These are phyloP conservation scores for Pseudotsuga menziesii DNA, from an alignment of 75 land plant species.

Conservation along the genomic window DNA sequence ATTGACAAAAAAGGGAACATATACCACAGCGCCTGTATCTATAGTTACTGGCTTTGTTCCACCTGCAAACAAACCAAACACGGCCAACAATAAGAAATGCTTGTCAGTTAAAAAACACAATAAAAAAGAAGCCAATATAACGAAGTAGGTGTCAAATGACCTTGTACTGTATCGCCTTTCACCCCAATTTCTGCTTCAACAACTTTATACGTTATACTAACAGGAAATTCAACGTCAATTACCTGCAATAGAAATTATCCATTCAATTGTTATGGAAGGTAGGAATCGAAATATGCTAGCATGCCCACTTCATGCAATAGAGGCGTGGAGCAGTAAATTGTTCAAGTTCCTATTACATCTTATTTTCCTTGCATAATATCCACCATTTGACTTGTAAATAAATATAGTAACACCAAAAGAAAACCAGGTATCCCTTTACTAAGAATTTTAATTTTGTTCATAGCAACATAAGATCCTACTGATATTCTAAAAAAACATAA, in stretches of 20 bases:
- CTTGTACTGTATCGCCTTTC: constrained; percentile 84
- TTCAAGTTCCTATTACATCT: not conserved
- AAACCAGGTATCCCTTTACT: not conserved
- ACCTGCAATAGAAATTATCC: constrained; percentile 34
- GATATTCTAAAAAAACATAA: not conserved
- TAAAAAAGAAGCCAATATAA: not conserved
- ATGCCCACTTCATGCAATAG: not conserved
- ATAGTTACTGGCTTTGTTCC: constrained; percentile 85
- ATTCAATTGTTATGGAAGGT: not conserved
- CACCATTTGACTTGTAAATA: not conserved
- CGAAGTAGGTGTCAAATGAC: constrained; percentile 23
- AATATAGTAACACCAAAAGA: not conserved
- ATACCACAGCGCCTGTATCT: constrained; percentile 87
- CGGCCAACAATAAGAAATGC: not conserved
- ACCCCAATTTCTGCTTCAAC: constrained; percentile 78
- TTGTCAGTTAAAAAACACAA: not conserved
- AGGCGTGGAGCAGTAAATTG: not conserved
- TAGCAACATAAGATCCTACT: not conserved
- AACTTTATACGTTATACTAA: constrained; percentile 66
- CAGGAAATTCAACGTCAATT: constrained; percentile 87
- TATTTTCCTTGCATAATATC: not conserved
- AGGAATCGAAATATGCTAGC: not conserved
- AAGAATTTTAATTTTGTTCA: not conserved
- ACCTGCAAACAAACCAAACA: constrained; percentile 41
- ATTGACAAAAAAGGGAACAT: constrained; percentile 83